phyloP scores from a whole-genome alignment of 164 flowering plant genomes.

The Taxillus chinensis region DNA sequence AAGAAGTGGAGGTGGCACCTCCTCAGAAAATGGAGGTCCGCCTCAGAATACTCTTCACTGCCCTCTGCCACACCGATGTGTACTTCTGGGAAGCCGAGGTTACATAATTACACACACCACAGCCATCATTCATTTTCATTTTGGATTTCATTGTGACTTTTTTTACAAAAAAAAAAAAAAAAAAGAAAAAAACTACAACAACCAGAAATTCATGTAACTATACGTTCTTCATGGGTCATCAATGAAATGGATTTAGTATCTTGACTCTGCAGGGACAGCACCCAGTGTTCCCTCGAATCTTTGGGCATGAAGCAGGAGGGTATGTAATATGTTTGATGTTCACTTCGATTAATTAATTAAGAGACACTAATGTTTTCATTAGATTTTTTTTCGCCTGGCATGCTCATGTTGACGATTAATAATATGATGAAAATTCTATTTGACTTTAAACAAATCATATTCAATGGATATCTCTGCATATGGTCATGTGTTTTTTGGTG shows the following conservation, averaged over 20 bases:
- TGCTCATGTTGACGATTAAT: no score
- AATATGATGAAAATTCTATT: no score
- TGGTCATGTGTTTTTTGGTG: neutral
- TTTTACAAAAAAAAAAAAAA: no score
- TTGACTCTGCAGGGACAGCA: constrained; percentile 22
- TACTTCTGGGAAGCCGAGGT: constrained; percentile 68
- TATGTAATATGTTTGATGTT: constrained; percentile 1
- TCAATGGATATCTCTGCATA: no score
- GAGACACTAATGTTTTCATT: no score
- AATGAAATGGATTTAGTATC: neutral
- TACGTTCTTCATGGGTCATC: no score
- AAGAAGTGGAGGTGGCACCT: constrained; percentile 66
- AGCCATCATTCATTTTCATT: neutral
- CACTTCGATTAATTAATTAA: no score
- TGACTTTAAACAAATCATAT: no score
- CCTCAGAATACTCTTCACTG: constrained; percentile 44
- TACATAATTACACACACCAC: neutral
- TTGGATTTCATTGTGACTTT: neutral
- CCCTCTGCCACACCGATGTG: constrained; percentile 64
- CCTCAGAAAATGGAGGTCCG: constrained; percentile 60
- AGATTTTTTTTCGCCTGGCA: neutral
- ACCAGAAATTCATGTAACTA: no score
- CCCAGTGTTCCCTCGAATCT: constrained; percentile 34
- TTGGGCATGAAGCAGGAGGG: constrained; percentile 40
- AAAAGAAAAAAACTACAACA: no score